These are phyloP conservation scores for Aspergillus sp. DNA, from an alignment of 2,329 filamentous ascomycete genomes.

Conservation along the genomic window DNA sequence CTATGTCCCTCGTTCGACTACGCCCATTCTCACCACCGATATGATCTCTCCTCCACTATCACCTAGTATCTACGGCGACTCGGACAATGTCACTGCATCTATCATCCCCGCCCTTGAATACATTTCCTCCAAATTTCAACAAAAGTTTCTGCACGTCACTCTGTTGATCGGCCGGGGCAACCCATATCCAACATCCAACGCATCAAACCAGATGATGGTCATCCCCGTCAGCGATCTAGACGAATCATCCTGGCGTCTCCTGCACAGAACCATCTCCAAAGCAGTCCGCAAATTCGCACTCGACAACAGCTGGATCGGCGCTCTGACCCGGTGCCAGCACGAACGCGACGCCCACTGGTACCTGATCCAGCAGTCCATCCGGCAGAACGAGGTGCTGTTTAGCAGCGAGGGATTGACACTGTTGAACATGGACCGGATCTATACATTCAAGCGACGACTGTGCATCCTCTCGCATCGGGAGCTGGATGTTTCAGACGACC, in stretches of 20 bases:
- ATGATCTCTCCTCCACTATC: slow-evolving; percentile 39
- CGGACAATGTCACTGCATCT: slow-evolving; percentile 29
- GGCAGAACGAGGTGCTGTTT: slow-evolving; percentile 40
- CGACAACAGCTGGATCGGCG: slow-evolving; percentile 33
- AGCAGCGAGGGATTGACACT: slow-evolving; percentile 39
- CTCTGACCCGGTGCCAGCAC: slow-evolving; percentile 29
- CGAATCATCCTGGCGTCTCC: slow-evolving; percentile 20
- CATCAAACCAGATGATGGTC: slow-evolving; percentile 33
- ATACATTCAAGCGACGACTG: slow-evolving; percentile 38
- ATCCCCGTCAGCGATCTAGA: slow-evolving; percentile 32
- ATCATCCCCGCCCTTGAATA: slow-evolving; percentile 36
- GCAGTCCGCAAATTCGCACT: slow-evolving; percentile 32
- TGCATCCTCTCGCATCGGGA: slow-evolving; percentile 28
- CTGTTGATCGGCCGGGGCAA: slow-evolving; percentile 35
- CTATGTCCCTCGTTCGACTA: slow-evolving; percentile 29
- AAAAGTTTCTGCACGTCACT: slow-evolving; percentile 34
- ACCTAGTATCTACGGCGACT: slow-evolving; percentile 31
- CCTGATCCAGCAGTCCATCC: slow-evolving; percentile 36
- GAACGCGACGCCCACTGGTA: slow-evolving; percentile 33
- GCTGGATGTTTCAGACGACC: slow-evolving; percentile 4
- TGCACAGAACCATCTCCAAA: slow-evolving; percentile 31
- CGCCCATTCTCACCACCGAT: slow-evolving; percentile 29
- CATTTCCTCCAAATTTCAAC: slow-evolving; percentile 35
- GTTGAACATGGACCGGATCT: slow-evolving; percentile 40
- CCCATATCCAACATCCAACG: slow-evolving; percentile 32